Evolutionary conservation across 805 yeast genomes (phyloP).

Genomic region (Metschnikowia gelsemii): DNA sequence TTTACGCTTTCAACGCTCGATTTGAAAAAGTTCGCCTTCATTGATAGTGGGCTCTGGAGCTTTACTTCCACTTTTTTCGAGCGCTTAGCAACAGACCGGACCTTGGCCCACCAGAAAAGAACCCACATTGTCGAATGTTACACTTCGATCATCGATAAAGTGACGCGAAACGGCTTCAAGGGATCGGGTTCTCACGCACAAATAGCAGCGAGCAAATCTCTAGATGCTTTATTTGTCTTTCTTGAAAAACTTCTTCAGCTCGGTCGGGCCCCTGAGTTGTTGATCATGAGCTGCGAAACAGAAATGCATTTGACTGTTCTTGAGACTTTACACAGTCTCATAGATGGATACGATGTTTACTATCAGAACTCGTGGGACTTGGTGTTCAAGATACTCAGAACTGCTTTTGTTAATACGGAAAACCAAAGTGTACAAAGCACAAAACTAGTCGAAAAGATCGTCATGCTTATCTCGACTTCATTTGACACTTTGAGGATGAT

Average conservation of each 20-base stretch:
- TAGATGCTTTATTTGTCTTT: slow-evolving; percentile 48
- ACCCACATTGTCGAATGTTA: slow-evolving; percentile 50
- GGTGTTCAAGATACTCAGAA: slow-evolving; percentile 59
- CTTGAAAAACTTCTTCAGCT: slow-evolving; percentile 42
- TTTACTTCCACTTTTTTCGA: slow-evolving; percentile 47
- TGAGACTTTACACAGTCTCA: slow-evolving; percentile 63
- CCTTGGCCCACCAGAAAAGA: slow-evolving; percentile 42
- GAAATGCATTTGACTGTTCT: slow-evolving; percentile 65
- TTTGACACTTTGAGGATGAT: slow-evolving; percentile 82
- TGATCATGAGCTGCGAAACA: slow-evolving; percentile 57
- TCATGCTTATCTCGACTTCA: slow-evolving; percentile 58
- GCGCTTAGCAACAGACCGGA: slow-evolving; percentile 44
- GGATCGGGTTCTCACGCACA: slow-evolving; percentile 19
- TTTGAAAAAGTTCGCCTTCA: slow-evolving; percentile 48
- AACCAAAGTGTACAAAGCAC: slow-evolving; percentile 20
- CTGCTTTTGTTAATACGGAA: slow-evolving; percentile 48
- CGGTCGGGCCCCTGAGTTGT: slow-evolving; percentile 40
- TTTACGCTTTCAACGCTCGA: slow-evolving; percentile 53
- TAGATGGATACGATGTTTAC: slow-evolving; percentile 73
- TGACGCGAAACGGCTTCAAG: slow-evolving; percentile 43
- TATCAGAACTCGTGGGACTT: slow-evolving; percentile 66
- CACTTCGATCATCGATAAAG: slow-evolving; percentile 46
- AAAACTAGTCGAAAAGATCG: slow-evolving; percentile 47
- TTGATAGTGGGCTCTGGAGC: slow-evolving; percentile 46
- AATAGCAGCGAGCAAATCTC: slow-evolving; percentile 34